These are phyloP conservation scores for Fusarium transvaalense DNA, from an alignment of 2,329 filamentous ascomycete species.

Conservation along the genomic window DNA sequence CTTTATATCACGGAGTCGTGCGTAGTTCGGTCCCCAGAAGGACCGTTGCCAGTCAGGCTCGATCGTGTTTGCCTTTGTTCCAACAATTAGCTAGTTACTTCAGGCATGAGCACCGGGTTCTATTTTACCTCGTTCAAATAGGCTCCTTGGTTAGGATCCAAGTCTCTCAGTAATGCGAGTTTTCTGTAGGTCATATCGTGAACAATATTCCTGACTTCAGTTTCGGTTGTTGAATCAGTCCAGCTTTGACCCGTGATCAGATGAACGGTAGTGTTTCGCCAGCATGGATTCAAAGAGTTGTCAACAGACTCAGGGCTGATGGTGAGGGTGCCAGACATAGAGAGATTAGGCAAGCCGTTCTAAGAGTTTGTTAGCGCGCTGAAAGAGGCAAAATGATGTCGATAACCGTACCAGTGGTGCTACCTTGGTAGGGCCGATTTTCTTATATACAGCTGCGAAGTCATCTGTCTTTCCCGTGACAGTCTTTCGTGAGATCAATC, in stretches of 20 bases:
- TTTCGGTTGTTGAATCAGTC: background rate
- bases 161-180: background rate
- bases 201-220: background rate
- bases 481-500: background rate
- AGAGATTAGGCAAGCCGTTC: background rate
- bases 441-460: background rate
- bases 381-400: too few relatives aligned
- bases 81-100: background rate
- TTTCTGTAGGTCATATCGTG: constrained; percentile 1
- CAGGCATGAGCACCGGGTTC: rapidly evolving
- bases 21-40: constrained; percentile 1
- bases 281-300: background rate
- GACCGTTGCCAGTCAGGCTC: constrained; percentile 8
- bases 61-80: background rate
- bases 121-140: constrained; percentile 3
- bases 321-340: background rate
- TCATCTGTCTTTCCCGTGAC: background rate
- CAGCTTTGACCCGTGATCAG: background rate
- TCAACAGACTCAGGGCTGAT: background rate
- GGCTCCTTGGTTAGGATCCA: background rate
- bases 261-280: background rate
- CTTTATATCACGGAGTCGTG: background rate
- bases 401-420: background rate
- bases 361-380: background rate
- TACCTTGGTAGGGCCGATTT: background rate